Conservation (phyloP, 257 asterid species). For the Handroanthus guayacan region DNA sequence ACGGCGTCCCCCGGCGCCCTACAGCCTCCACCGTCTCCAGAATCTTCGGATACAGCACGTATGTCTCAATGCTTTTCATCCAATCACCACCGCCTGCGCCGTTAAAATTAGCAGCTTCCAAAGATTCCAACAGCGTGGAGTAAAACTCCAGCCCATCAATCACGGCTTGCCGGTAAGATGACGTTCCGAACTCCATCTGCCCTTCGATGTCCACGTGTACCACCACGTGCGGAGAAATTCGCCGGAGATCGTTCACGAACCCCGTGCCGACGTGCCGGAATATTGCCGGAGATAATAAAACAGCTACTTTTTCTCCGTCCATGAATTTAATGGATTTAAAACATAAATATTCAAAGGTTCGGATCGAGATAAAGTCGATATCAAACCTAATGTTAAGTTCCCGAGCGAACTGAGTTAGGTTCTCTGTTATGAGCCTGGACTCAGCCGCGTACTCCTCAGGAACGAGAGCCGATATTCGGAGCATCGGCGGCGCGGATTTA, state of each 20-base stretch:
- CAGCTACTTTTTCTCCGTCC: constrained; percentile 80
- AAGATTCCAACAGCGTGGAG: constrained; percentile 77
- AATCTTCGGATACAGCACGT: constrained; percentile 77
- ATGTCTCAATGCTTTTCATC: constrained; percentile 73
- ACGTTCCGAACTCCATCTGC: constrained; percentile 55
- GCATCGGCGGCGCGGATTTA: constrained; percentile 47
- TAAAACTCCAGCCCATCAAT: constrained; percentile 86
- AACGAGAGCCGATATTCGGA: constrained; percentile 79
- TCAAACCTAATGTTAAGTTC: constrained; percentile 77
- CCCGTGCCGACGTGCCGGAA: constrained; percentile 76
- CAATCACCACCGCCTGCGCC: constrained; percentile 61
- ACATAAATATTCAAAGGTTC: constrained; percentile 68
- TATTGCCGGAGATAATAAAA: constrained; percentile 70
- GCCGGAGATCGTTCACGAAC: constrained; percentile 78
- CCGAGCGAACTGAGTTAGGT: constrained; percentile 70
- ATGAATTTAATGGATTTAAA: constrained; percentile 73
- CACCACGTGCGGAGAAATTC: constrained; percentile 77
- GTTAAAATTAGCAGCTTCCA: constrained; percentile 69
- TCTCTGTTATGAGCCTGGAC: constrained; percentile 67
- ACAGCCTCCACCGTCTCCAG: constrained; percentile 68
- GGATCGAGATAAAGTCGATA: constrained; percentile 61
- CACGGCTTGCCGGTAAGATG: constrained; percentile 77
- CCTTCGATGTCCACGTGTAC: constrained; percentile 88
- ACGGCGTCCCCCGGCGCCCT: constrained; percentile 61
- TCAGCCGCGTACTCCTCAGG: constrained; percentile 75